These are phyloP conservation scores for Grifola frondosa DNA, from an alignment of 1,284 basidiomycete species.

Conservation along the genomic window DNA sequence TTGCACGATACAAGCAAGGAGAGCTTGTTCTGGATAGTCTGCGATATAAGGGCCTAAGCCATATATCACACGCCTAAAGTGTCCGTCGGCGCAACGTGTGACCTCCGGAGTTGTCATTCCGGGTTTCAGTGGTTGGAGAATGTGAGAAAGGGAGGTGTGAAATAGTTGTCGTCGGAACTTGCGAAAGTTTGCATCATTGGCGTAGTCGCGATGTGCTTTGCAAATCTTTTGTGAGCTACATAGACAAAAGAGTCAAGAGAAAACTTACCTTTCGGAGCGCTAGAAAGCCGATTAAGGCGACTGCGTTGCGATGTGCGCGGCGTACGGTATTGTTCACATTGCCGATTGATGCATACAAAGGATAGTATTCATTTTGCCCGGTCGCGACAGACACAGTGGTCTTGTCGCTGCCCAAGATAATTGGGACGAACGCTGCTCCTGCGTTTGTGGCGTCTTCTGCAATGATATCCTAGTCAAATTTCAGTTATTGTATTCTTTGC, in stretches of 20 bases:
- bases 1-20: conserved; percentile 24
- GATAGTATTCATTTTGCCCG: conserved; percentile 24
- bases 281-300: conserved; percentile 21
- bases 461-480: conserved; percentile 13
- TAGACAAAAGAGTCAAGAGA: background rate
- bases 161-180: conserved; percentile 18
- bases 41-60: conserved; percentile 30
- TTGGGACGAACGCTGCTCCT: conserved; percentile 21
- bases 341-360: conserved; percentile 18
- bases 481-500: too few relatives aligned
- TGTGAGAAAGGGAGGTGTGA: conserved; percentile 15
- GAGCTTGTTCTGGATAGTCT: conserved; percentile 31
- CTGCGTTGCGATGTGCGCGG: conserved; percentile 21
- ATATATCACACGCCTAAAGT: conserved; percentile 23
- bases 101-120: conserved; percentile 24
- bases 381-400: conserved; percentile 24
- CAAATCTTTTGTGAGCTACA: background rate
- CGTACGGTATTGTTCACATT: conserved; percentile 19
- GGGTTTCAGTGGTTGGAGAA: conserved; percentile 13
- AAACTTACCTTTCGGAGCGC: conserved; percentile 24
- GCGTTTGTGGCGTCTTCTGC: conserved; percentile 11
- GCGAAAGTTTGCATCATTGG: conserved; percentile 5
- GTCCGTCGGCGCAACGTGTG: conserved; percentile 21
- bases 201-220: conserved; percentile 13
- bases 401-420: conserved; percentile 28